Base-by-base conservation (phyloP, 306 rosid genomes). In the Casuarina equisetifolia region DNA sequence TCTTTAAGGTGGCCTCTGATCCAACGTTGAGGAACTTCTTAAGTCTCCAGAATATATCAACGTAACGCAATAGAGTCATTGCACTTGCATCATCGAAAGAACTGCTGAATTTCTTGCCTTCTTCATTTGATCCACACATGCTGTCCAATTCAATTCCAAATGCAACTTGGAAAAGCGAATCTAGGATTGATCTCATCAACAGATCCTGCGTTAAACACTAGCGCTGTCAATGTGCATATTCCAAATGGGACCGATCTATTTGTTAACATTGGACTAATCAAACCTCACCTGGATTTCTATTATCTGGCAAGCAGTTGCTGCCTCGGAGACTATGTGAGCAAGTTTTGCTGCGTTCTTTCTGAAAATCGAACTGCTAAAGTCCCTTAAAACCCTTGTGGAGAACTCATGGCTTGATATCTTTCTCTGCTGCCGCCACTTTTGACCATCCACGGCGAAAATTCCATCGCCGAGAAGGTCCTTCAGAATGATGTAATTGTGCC, bases 401-500 rank as follows among this genome's bases (percentile, higher is more conserved):
- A 92, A 92, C 62, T 88, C 96, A 75, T 92, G 84, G 83, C 95
- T 87, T 64, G 91, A 80, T 74, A 88, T 53, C 77, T 90, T 92
- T 74, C 97, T 92, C 81, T 92, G 96, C 11, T 92, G 83, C 2
- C 90, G 93, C 97, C 97, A 92, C 84, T 88, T 90, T 48, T 90
- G 89, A 10, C 97, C 97, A 78, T 92, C 97, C 36, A 92, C 96
- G 0, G 91, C 19, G 59, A 94, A 94, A 84, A 94, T 94, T 20
- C 96, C 98, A 79, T 91, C 92, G 59, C 98, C 98, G 8, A 94
- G 89, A 73, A 94, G 89, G 85, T 92, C 97, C 85, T 74, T 90
- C 75, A 94, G 87, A 72, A 83, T 84, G 39, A 78, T 48, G 77
- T 89, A 84, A 81, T 87, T 90, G 80, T 88, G 77, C 62, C 74